Conservation (phyloP, 1,284 basidiomycete species). For the Schizophyllum amplum region DNA sequence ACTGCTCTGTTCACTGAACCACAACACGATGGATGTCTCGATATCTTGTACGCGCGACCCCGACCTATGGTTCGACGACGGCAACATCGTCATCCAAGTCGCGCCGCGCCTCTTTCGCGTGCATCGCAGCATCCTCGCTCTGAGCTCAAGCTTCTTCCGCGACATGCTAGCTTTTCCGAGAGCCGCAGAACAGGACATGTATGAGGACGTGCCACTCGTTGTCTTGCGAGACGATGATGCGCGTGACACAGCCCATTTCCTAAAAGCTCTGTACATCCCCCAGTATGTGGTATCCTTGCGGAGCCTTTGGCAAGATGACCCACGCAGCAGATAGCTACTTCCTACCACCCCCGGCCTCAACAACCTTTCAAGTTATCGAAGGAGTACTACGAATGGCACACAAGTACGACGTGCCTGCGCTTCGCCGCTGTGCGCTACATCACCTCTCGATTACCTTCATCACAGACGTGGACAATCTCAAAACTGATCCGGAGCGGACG, state of each 20-base stretch:
- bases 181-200: conserved; percentile 1
- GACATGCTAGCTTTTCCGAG: conserved; percentile 6
- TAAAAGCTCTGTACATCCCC: neutral
- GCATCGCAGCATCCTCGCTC: conserved; percentile 1
- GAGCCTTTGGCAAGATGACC: too few species aligned
- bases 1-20: too few species aligned
- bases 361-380: neutral
- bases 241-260: neutral
- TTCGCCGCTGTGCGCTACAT: neutral
- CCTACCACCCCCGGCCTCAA: neutral
- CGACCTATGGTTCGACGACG: conserved; percentile 6
- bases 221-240: conserved; percentile 1
- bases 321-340: neutral
- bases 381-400: neutral
- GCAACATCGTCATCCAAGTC: conserved; percentile 6
- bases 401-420: neutral
- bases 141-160: conserved; percentile 2
- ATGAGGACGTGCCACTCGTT: conserved; percentile 7
- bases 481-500: too few species aligned
- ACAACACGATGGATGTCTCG: too few species aligned
- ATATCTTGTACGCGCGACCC: neutral
- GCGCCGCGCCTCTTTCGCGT: conserved; percentile 5
- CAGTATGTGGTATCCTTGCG: neutral
- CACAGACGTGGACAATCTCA: too few species aligned
- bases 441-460: neutral